phyloP scores from a whole-genome alignment of 2,329 filamentous ascomycete species.

The Trichophyton benhamiae region DNA sequence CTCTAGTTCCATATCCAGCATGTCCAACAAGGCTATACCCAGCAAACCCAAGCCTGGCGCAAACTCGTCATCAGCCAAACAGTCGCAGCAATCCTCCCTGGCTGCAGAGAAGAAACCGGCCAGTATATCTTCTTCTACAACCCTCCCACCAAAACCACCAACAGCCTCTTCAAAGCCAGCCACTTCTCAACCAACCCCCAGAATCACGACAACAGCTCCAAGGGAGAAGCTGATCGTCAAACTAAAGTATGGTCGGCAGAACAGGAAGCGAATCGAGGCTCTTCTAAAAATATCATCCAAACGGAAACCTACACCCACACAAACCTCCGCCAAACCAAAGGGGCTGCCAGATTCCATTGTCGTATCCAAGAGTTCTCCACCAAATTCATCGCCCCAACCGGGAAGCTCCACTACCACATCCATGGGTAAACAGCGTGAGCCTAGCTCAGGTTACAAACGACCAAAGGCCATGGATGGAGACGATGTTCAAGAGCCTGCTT shows the following conservation, averaged over 20 bases:
- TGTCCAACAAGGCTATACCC: conserved; percentile 8
- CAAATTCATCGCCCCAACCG: conserved; percentile 6
- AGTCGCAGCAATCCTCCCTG: background rate
- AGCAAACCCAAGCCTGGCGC: conserved; percentile 6
- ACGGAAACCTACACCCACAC: conserved; percentile 20
- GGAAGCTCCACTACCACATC: conserved; percentile 9
- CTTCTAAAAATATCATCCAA: conserved; percentile 34
- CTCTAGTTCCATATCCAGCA: conserved; percentile 13
- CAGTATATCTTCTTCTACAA: background rate
- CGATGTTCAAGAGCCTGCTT: conserved; percentile 18
- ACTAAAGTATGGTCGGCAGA: conserved; percentile 41
- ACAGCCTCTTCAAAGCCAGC: background rate
- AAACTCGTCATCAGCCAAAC: background rate
- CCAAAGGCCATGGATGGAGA: conserved; percentile 18
- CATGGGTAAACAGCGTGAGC: conserved; percentile 13
- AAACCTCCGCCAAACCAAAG: conserved; percentile 18
- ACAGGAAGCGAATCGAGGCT: conserved; percentile 36
- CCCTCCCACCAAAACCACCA: background rate
- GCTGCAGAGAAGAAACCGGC: conserved; percentile 7
- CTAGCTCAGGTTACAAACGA: conserved; percentile 17
- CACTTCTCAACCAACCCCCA: conserved; percentile 2
- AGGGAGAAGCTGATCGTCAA: conserved; percentile 34
- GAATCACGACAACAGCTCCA: background rate
- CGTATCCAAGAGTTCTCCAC: conserved; percentile 4
- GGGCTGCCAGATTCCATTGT: conserved; percentile 14